Evolutionary conservation across 2,329 filamentous ascomycete species (phyloP), one percentile per base, ranked within the genome.

Genomic region (Calonectria montana): DNA sequence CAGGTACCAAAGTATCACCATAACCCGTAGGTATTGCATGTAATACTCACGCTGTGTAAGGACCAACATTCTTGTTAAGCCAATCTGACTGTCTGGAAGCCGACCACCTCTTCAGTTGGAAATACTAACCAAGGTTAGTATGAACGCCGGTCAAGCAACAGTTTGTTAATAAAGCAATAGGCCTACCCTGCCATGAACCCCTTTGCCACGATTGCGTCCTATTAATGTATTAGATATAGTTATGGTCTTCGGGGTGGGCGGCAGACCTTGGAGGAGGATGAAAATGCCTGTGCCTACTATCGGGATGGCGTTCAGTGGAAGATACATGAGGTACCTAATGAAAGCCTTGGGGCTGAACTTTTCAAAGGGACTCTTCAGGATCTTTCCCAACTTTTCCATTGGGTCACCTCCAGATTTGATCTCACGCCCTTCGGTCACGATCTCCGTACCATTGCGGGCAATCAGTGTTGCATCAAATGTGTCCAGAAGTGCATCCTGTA

Each of bases 281-380:
- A 97, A 98, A 5, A 95, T 85, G 9, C 92, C 86, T 0, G 96
- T 98, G 7, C 96, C 96, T 21, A 98, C 90, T 0, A 98, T 89
- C 0, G 96, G 96, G 65, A 98, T 95, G 81, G 98, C 95, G 85
- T 98, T 98, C 72, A 98, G 88, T 13, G 96, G 96, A 48, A 98
- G 87, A 81, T 97, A 97, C 85, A 98, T 90, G 74, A 97, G 81
- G 79, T 96, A 96, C 72, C 94, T 88, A 45, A 98, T 85, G 53
- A 98, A 83, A 9, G 92, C 91, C 78, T 87, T 90, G 31, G 87
- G 87, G 31, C 87, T 88, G 76, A 90, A 90, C 73, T 86, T 87
- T 25, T 87, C 84, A 75, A 92, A 91, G 0, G 90, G 90, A 57
- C 78, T 88, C 82, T 90, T 91, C 66, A 91, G 75, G 9, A 90